Conservation (phyloP, 352 stramenopile species). For the Globisporangium takayamanum region DNA sequence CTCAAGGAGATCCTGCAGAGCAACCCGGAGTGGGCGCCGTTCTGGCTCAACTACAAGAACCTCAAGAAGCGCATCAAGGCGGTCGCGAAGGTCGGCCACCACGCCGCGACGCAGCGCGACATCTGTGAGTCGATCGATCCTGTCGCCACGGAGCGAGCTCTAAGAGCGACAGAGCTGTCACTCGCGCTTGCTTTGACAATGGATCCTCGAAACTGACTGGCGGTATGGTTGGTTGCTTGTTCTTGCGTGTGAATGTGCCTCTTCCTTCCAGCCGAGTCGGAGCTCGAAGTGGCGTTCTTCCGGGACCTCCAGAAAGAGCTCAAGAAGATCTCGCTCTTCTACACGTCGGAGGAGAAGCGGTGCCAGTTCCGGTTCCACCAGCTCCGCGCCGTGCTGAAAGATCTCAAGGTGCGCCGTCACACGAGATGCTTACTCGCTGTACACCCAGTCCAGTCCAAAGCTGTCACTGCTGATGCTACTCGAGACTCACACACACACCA, state of each 20-base stretch:
- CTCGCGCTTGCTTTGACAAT: background rate
- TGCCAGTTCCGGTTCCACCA: conserved; percentile 65
- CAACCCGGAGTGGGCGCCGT: conserved; percentile 77
- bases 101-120: conserved; percentile 11
- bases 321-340: conserved; percentile 81
- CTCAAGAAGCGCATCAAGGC: conserved; percentile 84
- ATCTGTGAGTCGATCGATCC: conserved; percentile 29
- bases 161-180: too few relatives aligned
- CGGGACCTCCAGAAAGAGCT: conserved; percentile 63
- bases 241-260: background rate
- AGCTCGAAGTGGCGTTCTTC: conserved; percentile 77
- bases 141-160: too few relatives aligned
- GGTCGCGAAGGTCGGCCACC: conserved; percentile 26
- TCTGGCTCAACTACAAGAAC: conserved; percentile 85
- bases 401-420: conserved; percentile 36
- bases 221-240: background rate
- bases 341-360: conserved; percentile 66
- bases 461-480: too few relatives aligned
- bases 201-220: background rate
- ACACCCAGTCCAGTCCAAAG: too few relatives aligned
- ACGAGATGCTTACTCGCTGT: background rate
- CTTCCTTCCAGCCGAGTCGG: conserved; percentile 37
- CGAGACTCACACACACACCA: background rate
- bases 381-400: conserved; percentile 58
- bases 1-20: conserved; percentile 64